Evolutionary conservation across 768 basidiomycete genomes (phyloP).

Genomic region (Gloeostereum incarnatum): DNA sequence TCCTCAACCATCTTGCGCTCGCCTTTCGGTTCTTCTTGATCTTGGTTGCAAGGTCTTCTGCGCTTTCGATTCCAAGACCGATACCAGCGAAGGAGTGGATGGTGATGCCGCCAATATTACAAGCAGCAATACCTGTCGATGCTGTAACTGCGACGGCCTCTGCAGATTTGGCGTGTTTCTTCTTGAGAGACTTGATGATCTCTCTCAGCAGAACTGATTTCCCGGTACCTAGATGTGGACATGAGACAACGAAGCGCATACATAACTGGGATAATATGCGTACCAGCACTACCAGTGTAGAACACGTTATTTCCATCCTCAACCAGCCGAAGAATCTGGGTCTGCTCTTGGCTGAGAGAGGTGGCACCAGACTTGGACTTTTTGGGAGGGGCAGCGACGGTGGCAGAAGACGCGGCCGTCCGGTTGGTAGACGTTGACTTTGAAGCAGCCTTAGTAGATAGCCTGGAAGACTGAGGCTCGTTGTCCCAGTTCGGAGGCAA

Average conservation of each 20-base stretch:
- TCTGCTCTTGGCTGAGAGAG: conserved; percentile 79
- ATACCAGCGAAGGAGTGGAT: conserved; percentile 96
- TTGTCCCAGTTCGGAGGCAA: conserved; percentile 43
- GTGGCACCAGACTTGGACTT: background rate
- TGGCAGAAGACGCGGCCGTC: conserved; percentile 10
- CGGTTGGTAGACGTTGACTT: conserved; percentile 21
- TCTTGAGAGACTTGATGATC: conserved; percentile 71
- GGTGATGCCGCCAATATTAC: conserved; percentile 94
- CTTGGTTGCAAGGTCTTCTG: conserved; percentile 52
- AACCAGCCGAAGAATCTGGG: conserved; percentile 72
- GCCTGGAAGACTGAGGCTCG: no score
- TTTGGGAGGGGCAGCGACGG: conserved; percentile 5
- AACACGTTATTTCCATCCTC: conserved; percentile 71
- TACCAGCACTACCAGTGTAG: conserved; percentile 97
- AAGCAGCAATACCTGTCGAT: conserved; percentile 90
- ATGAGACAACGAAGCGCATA: conserved; percentile 10
- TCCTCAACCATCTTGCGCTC: conserved; percentile 67
- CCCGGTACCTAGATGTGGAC: conserved; percentile 66
- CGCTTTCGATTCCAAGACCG: conserved; percentile 66
- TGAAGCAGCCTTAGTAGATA: no score
- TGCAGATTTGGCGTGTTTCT: conserved; percentile 34
- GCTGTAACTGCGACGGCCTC: conserved; percentile 92
- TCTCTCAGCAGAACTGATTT: conserved; percentile 93
- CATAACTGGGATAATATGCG: no score
- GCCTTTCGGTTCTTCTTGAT: conserved; percentile 84